phyloP scores from a whole-genome alignment of 345 rosid species.

The Lepidium sativum region DNA sequence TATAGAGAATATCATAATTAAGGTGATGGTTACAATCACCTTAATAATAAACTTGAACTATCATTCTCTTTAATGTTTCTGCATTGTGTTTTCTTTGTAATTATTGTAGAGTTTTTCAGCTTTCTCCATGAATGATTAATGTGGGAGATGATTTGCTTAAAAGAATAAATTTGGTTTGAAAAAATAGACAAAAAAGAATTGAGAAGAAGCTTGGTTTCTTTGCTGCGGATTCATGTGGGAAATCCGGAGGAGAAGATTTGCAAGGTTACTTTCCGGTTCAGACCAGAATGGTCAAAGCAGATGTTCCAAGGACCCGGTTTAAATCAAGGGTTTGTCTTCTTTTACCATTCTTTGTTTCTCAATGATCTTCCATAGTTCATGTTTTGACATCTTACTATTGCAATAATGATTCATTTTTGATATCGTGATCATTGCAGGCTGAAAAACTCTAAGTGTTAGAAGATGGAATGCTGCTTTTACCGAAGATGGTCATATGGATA shows the following conservation, averaged over 20 bases:
- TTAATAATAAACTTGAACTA: no score
- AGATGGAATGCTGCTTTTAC: constrained; percentile 90
- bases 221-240: constrained; percentile 39
- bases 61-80: neutral
- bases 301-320: constrained; percentile 66
- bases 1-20: neutral
- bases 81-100: neutral
- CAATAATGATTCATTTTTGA: neutral
- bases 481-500: constrained; percentile 74
- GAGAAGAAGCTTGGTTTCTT: constrained; percentile 22
- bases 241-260: constrained; percentile 51
- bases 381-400: neutral
- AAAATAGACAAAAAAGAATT: neutral
- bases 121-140: neutral
- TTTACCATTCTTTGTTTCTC: neutral
- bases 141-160: neutral
- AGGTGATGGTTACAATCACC: no score
- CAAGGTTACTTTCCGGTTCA: constrained; percentile 64
- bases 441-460: constrained; percentile 84
- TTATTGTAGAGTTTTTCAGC: neutral
- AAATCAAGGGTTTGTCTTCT: constrained; percentile 47
- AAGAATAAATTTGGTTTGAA: neutral
- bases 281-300: constrained; percentile 60
- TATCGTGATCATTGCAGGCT: constrained; percentile 47
- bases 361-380: no score